Evolutionary conservation across 2,329 filamentous ascomycete genomes (phyloP).

Genomic region (Lasiodiplodia theobromae): DNA sequence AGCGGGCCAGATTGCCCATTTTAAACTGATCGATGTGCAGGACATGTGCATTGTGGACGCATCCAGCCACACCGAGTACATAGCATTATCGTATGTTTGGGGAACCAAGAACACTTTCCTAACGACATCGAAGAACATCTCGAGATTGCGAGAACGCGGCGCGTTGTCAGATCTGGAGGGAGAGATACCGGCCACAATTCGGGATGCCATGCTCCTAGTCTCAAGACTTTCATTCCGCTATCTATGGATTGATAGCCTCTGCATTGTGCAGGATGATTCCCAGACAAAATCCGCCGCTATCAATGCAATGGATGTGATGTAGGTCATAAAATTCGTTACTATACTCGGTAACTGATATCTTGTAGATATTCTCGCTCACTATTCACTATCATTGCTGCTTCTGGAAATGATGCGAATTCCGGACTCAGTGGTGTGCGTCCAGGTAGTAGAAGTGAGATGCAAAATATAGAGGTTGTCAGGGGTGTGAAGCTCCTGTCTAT

Average conservation of each 20-base stretch:
- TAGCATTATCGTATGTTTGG: conserved; percentile 2
- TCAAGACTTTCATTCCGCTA: neutral
- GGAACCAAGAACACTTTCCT: neutral
- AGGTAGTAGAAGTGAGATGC: neutral
- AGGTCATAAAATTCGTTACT: too few relatives aligned
- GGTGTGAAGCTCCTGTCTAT: too few relatives aligned
- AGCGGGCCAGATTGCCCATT: too few relatives aligned
- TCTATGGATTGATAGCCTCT: conserved; percentile 1
- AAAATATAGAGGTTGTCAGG: too few relatives aligned
- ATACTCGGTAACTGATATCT: neutral
- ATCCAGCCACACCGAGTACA: neutral
- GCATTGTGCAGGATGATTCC: neutral
- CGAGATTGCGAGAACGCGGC: neutral
- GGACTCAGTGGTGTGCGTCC: neutral
- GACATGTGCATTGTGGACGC: too few relatives aligned
- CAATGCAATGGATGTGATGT: too few relatives aligned
- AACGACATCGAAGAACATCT: neutral
- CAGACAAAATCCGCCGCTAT: too few relatives aligned
- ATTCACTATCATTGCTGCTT: neutral
- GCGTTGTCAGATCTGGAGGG: neutral
- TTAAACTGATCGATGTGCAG: too few relatives aligned
- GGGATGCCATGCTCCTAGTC: neutral
- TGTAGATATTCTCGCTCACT: neutral
- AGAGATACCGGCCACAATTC: neutral
- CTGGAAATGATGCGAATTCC: neutral